Evolutionary conservation across 305 asterid species (phyloP), one percentile per base, ranked within the genome.

Genomic region (Fraxinus sp.): DNA sequence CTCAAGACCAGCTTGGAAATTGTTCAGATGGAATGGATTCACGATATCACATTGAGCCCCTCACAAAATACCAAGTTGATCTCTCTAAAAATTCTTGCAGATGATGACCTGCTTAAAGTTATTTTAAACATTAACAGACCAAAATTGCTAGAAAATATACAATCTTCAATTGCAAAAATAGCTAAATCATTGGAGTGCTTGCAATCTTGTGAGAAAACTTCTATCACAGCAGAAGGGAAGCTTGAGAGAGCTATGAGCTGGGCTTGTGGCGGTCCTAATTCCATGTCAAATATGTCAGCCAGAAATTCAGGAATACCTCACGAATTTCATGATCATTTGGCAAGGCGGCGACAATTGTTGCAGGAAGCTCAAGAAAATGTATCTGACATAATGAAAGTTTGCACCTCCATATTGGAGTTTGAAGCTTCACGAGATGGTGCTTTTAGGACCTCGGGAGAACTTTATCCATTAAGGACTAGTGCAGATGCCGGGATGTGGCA

Each of bases 191-290:
- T 93, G 82, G 98, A 97, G 85, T 82, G 89, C 88, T 87, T 97
- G 86, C 93, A 93, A 88, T 89, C 90, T 84, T 97, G 97, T 86
- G 99, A 93, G 89, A 94, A 91, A 83, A 88, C 89, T 85, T 97
- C 97, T 86, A 87, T 86, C 52, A 86, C 93, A 62, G 97, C 98
- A 83, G 98, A 97, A 91, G 94, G 95, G 83, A 98, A 97, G 91
- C 98, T 97, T 84, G 98, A 97, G 93, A 91, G 99, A 89, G 99
- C 99, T 77, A 93, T 97, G 99, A 89, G 93, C 91, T 97, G 99
- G 98, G 99, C 99, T 83, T 97, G 99, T 89, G 98, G 98, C 83
- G 94, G 97, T 74, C 92, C 98, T 70, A 91, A 89, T 89, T 88
- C 98, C 83, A 87, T 85, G 83, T 78, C 96, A 83, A 90, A 81